These are phyloP conservation scores for Cotoneaster glaucophyllus DNA, from an alignment of 306 rosid genomes.

Conservation along the genomic window DNA sequence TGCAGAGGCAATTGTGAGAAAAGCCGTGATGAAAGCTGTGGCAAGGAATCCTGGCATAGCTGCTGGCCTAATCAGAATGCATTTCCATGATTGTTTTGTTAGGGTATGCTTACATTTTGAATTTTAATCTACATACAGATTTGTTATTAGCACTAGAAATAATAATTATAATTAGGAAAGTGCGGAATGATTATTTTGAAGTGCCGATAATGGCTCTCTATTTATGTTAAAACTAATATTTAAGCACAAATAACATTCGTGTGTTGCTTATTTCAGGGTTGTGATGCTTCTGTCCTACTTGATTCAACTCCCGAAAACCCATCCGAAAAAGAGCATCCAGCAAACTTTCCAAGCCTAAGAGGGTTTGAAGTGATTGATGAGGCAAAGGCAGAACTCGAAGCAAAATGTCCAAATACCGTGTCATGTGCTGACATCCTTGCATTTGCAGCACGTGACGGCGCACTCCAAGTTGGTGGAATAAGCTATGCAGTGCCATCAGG, in stretches of 20 bases:
- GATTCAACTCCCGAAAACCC: slow-evolving; percentile 23
- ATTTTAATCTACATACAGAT: too few species aligned
- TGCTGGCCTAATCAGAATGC: slow-evolving; percentile 36
- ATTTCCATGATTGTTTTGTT: slow-evolving; percentile 44
- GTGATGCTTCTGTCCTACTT: slow-evolving; percentile 31
- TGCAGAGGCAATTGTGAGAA: slow-evolving; percentile 25
- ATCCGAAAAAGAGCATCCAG: slow-evolving; percentile 26
- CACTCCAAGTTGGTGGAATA: slow-evolving; percentile 19
- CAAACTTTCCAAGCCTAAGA: slow-evolving; percentile 32
- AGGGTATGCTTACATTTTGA: slow-evolving; percentile 18
- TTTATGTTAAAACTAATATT: too few species aligned
- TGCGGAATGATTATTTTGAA: too few species aligned
- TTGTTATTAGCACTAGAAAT: too few species aligned
- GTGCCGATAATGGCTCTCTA: too few species aligned
- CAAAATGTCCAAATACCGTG: slow-evolving; percentile 31
- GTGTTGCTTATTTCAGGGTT: slow-evolving; percentile 16
- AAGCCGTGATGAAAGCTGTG: slow-evolving; percentile 24
- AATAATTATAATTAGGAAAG: too few species aligned
- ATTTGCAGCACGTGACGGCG: slow-evolving; percentile 35
- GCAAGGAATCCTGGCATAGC: slow-evolving; percentile 25
- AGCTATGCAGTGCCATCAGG: slow-evolving; percentile 30
- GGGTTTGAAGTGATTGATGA: slow-evolving; percentile 35
- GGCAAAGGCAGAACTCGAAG: slow-evolving; percentile 29
- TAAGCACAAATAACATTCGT: not conserved
- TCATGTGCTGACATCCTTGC: slow-evolving; percentile 38